phyloP scores from a whole-genome alignment of 371 early-diverging fungal species.

The Mucor piriformis region DNA sequence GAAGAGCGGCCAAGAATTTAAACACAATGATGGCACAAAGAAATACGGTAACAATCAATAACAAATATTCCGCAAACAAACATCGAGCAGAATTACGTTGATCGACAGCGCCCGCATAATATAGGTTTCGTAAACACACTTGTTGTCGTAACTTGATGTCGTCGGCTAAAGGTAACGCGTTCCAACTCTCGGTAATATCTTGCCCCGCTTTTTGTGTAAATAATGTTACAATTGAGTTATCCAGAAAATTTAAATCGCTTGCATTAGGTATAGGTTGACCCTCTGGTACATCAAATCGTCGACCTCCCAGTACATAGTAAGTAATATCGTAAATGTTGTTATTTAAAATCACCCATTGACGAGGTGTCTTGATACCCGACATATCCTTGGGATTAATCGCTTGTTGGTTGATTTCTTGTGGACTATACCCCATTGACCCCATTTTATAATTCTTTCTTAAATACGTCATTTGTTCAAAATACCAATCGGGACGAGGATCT shows the following conservation, averaged over 20 bases:
- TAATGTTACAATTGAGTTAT: slow-evolving; percentile 54
- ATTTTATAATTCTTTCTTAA: slow-evolving; percentile 56
- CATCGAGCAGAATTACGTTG: slow-evolving; percentile 76
- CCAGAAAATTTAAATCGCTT: slow-evolving; percentile 44
- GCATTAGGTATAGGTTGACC: slow-evolving; percentile 23
- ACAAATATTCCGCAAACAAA: slow-evolving; percentile 81
- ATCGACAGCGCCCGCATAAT: slow-evolving; percentile 87
- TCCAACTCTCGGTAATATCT: slow-evolving; percentile 65
- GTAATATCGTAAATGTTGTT: slow-evolving; percentile 63
- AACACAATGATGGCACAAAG: slow-evolving; percentile 82
- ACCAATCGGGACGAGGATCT: slow-evolving; percentile 57
- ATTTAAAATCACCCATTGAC: slow-evolving; percentile 59
- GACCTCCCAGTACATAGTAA: slow-evolving; percentile 50
- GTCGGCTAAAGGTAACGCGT: slow-evolving; percentile 36
- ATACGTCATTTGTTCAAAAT: slow-evolving; percentile 50
- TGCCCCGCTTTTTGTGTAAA: slow-evolving; percentile 62
- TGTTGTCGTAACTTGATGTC: slow-evolving; percentile 36
- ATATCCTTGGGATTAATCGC: slow-evolving; percentile 39
- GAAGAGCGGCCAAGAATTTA: slow-evolving; percentile 92
- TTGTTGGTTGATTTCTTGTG: slow-evolving; percentile 32
- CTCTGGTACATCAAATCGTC: slow-evolving; percentile 21
- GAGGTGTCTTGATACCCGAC: slow-evolving; percentile 10
- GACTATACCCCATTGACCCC: slow-evolving; percentile 44
- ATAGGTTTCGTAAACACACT: slow-evolving; percentile 75
- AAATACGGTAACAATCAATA: slow-evolving; percentile 75